Evolutionary conservation across 2,329 filamentous ascomycete species (phyloP).

Genomic region (Exophiala sideris): DNA sequence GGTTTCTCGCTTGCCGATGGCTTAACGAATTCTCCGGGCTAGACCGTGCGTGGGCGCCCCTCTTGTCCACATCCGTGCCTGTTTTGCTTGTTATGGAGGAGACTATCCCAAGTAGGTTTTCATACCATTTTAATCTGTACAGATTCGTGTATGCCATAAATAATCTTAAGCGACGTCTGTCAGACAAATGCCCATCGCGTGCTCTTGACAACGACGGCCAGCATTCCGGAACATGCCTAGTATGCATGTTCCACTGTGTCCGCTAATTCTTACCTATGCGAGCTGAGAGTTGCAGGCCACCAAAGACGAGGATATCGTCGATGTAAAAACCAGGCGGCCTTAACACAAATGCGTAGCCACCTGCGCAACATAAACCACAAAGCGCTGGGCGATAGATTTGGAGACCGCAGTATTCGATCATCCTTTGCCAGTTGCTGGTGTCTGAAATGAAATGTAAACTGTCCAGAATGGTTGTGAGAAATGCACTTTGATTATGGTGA

Average conservation of each 20-base stretch:
- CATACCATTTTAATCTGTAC: no score
- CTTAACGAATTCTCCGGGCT: constrained; percentile 17
- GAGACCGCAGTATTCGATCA: no score
- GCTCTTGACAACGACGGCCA: not conserved
- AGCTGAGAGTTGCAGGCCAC: not conserved
- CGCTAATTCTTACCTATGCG: not conserved
- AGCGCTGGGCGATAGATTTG: no score
- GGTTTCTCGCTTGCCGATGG: constrained; percentile 24
- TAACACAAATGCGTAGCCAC: no score
- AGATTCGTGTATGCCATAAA: constrained; percentile 1
- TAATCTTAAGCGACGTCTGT: constrained; percentile 12
- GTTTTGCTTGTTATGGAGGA: no score
- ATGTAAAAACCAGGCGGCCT: no score
- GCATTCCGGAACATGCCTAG: no score
- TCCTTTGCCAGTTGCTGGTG: no score
- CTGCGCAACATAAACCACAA: no score
- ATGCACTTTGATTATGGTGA: constrained; percentile 9
- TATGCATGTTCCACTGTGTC: not conserved
- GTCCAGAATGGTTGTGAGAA: not conserved
- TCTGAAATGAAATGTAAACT: not conserved
- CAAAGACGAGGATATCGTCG: no score
- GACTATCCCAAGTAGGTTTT: no score
- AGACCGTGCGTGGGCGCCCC: not conserved
- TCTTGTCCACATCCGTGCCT: no score
- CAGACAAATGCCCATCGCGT: constrained; percentile 14